These are phyloP conservation scores for Gymnopus androsaceus DNA, from an alignment of 1,284 basidiomycete species.

Conservation along the genomic window DNA sequence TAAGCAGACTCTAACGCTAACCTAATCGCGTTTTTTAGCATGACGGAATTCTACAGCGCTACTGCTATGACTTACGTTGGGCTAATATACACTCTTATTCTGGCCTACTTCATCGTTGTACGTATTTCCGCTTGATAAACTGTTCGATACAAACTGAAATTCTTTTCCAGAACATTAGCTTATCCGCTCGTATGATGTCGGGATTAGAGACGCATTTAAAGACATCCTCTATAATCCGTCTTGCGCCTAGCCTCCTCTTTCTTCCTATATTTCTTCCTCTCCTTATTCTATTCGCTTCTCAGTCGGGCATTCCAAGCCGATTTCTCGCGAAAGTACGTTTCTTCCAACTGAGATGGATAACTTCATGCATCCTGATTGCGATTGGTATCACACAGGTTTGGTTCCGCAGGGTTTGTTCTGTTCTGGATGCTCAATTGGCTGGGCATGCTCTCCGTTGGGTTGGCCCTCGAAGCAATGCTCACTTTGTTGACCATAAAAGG, in stretches of 20 bases:
- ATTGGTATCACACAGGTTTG: conserved; percentile 36
- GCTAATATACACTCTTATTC: conserved; percentile 72
- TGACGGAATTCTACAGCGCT: conserved; percentile 46
- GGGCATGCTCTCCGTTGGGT: conserved; percentile 57
- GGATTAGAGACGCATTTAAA: conserved; percentile 52
- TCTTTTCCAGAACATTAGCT: conserved; percentile 29
- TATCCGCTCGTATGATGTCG: conserved; percentile 40
- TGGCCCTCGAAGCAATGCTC: conserved; percentile 65
- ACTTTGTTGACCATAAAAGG: conserved; percentile 55
- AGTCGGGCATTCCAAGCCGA: conserved; percentile 67
- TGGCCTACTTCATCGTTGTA: conserved; percentile 40
- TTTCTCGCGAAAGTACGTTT: conserved; percentile 46
- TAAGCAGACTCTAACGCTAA: conserved; percentile 30
- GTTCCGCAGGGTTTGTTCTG: conserved; percentile 64
- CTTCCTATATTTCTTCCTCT: conserved; percentile 59
- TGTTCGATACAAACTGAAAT: not conserved
- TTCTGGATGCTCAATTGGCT: conserved; percentile 77
- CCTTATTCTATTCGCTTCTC: conserved; percentile 64
- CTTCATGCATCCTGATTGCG: not conserved
- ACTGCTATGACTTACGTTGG: conserved; percentile 70
- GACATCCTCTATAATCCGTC: conserved; percentile 51
- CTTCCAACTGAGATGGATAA: too few relatives aligned
- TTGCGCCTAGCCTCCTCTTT: conserved; percentile 60
- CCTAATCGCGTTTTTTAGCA: not conserved
- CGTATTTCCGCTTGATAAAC: conserved; percentile 25